These are phyloP conservation scores for Ceratocystis cubensis DNA, from an alignment of 2,329 filamentous ascomycete species.

Conservation along the genomic window DNA sequence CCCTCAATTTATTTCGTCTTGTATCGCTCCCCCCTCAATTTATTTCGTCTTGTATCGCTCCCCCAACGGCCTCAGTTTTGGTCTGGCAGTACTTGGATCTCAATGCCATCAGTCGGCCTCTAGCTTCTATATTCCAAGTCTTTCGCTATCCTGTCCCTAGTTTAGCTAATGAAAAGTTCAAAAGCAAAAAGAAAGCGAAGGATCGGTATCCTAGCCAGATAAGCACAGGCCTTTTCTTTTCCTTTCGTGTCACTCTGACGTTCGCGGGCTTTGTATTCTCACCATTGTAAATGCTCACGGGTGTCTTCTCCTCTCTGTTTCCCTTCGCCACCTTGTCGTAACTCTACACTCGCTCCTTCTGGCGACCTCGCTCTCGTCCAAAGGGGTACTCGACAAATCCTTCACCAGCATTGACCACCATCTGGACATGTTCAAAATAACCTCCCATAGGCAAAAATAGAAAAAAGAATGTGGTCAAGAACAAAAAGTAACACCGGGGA, in stretches of 20 bases:
- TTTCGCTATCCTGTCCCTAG: background rate
- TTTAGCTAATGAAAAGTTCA: background rate
- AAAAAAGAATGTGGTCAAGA: background rate
- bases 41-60: too few relatives aligned
- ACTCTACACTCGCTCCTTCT: background rate
- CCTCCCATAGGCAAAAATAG: too few relatives aligned
- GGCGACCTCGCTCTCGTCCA: background rate
- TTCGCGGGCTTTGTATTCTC: constrained; percentile 1
- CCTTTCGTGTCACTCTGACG: constrained; percentile 4
- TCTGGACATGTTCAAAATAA: background rate
- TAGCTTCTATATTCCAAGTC: too few relatives aligned
- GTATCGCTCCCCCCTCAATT: too few relatives aligned
- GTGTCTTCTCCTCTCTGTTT: background rate
- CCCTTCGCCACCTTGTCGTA: too few relatives aligned
- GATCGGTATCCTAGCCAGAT: background rate
- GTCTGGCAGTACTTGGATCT: too few relatives aligned
- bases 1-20: background rate
- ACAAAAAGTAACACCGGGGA: constrained; percentile 15
- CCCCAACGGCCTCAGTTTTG: too few relatives aligned
- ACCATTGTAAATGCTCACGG: background rate
- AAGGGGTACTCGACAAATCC: background rate
- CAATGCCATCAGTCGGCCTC: too few relatives aligned
- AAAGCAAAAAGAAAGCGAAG: background rate
- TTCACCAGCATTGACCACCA: background rate
- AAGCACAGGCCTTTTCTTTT: background rate